Conservation (phyloP, 176 grass and related monocot species). For the Paspalum vaginatum region DNA sequence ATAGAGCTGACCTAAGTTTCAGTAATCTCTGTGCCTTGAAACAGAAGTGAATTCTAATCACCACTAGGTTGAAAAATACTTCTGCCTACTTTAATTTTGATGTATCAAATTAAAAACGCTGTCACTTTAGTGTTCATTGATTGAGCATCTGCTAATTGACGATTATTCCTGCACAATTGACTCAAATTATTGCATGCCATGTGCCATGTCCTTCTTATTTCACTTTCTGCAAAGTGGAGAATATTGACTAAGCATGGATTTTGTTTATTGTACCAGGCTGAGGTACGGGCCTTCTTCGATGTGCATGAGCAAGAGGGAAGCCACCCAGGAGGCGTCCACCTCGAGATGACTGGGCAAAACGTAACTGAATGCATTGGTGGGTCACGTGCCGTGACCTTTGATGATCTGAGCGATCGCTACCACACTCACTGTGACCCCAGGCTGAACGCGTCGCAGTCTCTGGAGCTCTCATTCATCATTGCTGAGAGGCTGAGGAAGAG, state of each 20-base stretch:
- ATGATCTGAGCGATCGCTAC: conserved; percentile 80
- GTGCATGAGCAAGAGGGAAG: conserved; percentile 94
- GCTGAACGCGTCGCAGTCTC: conserved; percentile 77
- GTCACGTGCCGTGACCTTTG: conserved; percentile 81
- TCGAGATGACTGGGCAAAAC: conserved; percentile 97
- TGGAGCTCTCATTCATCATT: conserved; percentile 88
- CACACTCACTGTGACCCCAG: conserved; percentile 93
- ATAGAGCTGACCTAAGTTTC: neutral
- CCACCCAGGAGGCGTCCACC: conserved; percentile 78
- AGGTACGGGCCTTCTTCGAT: conserved; percentile 88
- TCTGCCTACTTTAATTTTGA: neutral
- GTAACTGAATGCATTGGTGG: conserved; percentile 92
- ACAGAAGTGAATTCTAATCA: neutral
- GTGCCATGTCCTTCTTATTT: neutral
- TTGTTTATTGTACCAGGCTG: conserved; percentile 50
- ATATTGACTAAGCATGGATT: neutral
- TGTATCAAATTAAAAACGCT: neutral
- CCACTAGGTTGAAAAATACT: neutral
- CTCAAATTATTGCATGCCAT: neutral
- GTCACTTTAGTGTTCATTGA: neutral
- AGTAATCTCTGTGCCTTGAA: neutral
- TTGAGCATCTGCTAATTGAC: neutral
- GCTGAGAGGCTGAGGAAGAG: conserved; percentile 81
- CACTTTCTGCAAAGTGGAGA: too few species aligned
- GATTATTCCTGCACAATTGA: neutral